Base-by-base conservation (phyloP, 2,329 filamentous ascomycete species). In the Diaporthe sp. region DNA sequence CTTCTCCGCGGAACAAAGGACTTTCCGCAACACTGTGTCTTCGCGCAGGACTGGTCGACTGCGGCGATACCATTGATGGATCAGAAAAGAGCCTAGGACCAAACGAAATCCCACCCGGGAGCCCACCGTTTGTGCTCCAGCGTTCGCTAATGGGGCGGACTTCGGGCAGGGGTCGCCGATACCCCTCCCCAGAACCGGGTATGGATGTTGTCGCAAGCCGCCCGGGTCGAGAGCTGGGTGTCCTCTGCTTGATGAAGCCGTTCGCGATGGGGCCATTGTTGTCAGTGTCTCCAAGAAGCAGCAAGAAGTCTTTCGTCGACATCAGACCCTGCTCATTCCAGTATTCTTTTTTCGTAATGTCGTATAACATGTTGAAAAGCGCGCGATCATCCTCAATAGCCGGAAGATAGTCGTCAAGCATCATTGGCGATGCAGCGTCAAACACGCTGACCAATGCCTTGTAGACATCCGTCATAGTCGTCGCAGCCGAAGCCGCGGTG, bases 401-500 rank as follows among this genome's bases (percentile, higher is more conserved):
- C 17, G 81, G 78, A 17, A 83, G 81, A 3, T 84, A 79, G 1
- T 84, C 83, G 69, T 90, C 88, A 15, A 88, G 82, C 22, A 86
- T 81, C 81, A 84, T 85, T 8, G 84, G 85, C 19, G 83, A 83
- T 2, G 83, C 86, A 76, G 81, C 83, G 2, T 83, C 82, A 77
- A 89, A 89, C 3, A 88, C 80, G 47, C 84, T 85, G 12, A 90
- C 89, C 6, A 91, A 80, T 4, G 83, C 85, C 77, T 89, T 88
- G 78, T 90, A 88, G 8, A 89, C 85, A 61, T 84, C 85, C 68
- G 88, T 85, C 80, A 89, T 87, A 5, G 80, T 80, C 15, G 81
- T 77, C n/a, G 81, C 77, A n/a, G 75, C 75, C 17, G 77, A 78
- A 38, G 35, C 71, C 22, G 70, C 13, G 13, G 64, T 45, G 28